A percentile compares a stretch with the other conserved stretches of the same genome.
These are phyloP conservation scores for Fusarium multiceps DNA, from an alignment of 2,329 filamentous ascomycete genomes.

Conservation along the genomic window DNA sequence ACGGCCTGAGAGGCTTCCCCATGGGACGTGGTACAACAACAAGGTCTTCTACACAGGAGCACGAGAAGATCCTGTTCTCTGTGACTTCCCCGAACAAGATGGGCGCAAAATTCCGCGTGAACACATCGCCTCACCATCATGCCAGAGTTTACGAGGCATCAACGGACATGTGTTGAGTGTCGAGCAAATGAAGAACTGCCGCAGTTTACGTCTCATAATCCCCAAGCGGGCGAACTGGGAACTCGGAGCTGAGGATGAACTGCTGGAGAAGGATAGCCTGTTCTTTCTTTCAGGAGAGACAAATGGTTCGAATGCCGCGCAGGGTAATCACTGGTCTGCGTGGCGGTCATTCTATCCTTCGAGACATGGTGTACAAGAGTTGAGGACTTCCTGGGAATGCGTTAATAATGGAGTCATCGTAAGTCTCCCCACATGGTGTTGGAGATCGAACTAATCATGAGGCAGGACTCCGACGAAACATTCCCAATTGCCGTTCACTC, in stretches of 20 bases:
- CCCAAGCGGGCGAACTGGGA: neutral
- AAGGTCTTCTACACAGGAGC: neutral
- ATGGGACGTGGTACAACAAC: slow-evolving; percentile 5
- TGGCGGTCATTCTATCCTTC: neutral
- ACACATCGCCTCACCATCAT: slow-evolving; percentile 8
- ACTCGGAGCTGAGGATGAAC: neutral
- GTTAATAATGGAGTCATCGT: neutral
- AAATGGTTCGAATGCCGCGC: neutral
- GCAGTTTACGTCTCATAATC: neutral
- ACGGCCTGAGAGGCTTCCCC: neutral
- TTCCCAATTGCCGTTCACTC: neutral
- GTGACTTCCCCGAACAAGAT: neutral
- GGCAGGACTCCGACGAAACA: neutral
- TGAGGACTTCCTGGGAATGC: neutral
- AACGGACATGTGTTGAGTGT: neutral
- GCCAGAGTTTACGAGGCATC: neutral
- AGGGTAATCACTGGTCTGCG: neutral
- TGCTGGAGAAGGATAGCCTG: neutral
- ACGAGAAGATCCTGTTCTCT: neutral
- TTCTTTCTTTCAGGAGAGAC: slow-evolving; percentile 6
- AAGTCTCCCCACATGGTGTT: accelerated
- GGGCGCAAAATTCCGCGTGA: neutral
- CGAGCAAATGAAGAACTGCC: slow-evolving; percentile 13
- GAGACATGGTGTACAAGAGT: neutral
- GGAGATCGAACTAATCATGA: neutral